These are phyloP conservation scores for Thecamonas trahens DNA, from an alignment of 78 protist species.

Conservation along the genomic window DNA sequence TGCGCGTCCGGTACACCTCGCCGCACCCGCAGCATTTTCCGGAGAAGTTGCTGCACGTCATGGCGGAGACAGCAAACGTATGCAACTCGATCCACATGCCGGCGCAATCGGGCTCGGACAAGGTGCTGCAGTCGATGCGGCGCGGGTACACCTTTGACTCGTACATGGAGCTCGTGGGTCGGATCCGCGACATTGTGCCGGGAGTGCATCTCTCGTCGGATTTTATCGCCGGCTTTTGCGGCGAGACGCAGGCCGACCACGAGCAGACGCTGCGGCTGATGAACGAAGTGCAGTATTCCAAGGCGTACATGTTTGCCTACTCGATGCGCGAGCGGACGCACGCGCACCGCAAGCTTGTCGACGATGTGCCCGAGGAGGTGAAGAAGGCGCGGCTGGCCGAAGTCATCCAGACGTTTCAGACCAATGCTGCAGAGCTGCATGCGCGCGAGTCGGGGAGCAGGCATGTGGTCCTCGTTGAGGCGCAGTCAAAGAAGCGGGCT, in stretches of 20 bases:
- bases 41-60: slow-evolving; percentile 38
- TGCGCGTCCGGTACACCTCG: slow-evolving; percentile 85
- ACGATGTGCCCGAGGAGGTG: slow-evolving; percentile 47
- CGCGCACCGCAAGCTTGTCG: slow-evolving; percentile 14
- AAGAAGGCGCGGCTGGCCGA: slow-evolving; percentile 31
- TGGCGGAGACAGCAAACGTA: slow-evolving; percentile 52
- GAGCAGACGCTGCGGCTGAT: slow-evolving; percentile 47
- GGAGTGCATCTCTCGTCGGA: slow-evolving; percentile 53
- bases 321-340: slow-evolving; percentile 44
- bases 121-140: slow-evolving; percentile 72
- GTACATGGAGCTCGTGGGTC: slow-evolving; percentile 53
- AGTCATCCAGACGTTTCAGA: slow-evolving; percentile 18
- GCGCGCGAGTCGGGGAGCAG: slow-evolving; percentile 5
- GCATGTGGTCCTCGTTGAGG: slow-evolving; percentile 20
- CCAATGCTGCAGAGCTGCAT: background rate
- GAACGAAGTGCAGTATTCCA: slow-evolving; percentile 47
- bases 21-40: slow-evolving; percentile 94
- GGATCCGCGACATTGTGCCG: background rate
- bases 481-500: background rate
- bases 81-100: slow-evolving; percentile 76
- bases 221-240: slow-evolving; percentile 86
- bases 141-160: slow-evolving; percentile 76
- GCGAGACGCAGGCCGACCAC: slow-evolving; percentile 85
- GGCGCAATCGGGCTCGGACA: slow-evolving; percentile 65
- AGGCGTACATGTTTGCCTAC: slow-evolving; percentile 72